These are phyloP conservation scores for Arthrobotrys conoides DNA, from an alignment of 2,329 filamentous ascomycete genomes.

Conservation along the genomic window DNA sequence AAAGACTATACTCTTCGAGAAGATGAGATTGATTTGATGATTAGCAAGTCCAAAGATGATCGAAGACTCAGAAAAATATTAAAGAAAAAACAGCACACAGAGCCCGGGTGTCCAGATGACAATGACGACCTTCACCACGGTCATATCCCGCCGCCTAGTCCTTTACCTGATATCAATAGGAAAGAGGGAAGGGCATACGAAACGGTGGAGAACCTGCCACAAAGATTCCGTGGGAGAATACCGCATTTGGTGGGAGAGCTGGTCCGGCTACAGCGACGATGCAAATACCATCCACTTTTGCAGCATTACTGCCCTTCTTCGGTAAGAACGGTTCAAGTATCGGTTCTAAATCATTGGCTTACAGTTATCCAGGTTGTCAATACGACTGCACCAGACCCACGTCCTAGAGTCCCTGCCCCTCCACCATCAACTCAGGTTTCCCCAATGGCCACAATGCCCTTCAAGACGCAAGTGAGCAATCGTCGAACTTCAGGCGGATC, in stretches of 20 bases:
- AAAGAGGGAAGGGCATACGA: conserved; percentile 48
- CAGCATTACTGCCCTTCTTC: conserved; percentile 81
- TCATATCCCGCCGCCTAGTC: conserved; percentile 20
- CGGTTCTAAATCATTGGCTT: conserved; percentile 59
- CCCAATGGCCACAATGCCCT: conserved; percentile 32
- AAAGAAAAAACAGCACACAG: conserved; percentile 37
- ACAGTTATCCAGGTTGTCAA: conserved; percentile 53
- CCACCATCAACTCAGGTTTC: conserved; percentile 13
- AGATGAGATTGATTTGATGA: conserved; percentile 76
- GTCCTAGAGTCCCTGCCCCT: conserved; percentile 58
- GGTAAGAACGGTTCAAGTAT: conserved; percentile 66
- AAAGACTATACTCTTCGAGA: conserved; percentile 90
- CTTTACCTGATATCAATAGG: conserved; percentile 38
- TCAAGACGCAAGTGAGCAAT: conserved; percentile 63
- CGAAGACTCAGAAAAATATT: conserved; percentile 30
- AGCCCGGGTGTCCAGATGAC: conserved; percentile 36
- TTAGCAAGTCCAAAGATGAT: conserved; percentile 62
- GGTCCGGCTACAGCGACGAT: conserved; percentile 79
- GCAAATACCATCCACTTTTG: conserved; percentile 84
- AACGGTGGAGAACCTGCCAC: conserved; percentile 62
- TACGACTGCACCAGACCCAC: conserved; percentile 57
- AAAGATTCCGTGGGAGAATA: conserved; percentile 74
- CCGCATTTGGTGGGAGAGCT: conserved; percentile 76
- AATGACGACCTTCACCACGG: conserved; percentile 46
- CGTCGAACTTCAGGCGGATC: conserved; percentile 7